These are phyloP conservation scores for Coffea humblotiana DNA, from an alignment of 305 asterid genomes.

Conservation along the genomic window DNA sequence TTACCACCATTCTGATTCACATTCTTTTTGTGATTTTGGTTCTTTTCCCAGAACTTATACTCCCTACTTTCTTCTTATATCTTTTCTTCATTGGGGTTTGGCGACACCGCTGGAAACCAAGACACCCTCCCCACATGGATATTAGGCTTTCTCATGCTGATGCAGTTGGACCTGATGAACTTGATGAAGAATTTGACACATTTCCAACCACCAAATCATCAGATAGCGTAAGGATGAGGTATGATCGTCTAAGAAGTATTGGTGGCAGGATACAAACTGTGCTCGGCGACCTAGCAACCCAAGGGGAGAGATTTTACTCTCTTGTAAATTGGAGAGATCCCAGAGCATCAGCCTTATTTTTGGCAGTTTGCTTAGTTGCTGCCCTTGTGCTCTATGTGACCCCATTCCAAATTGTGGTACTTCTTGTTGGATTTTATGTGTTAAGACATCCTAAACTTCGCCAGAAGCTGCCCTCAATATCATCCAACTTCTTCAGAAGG, in stretches of 20 bases:
- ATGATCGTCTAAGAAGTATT: constrained; percentile 70
- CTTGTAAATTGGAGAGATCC: constrained; percentile 81
- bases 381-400: constrained; percentile 63
- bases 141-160: constrained; percentile 66
- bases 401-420: constrained; percentile 52
- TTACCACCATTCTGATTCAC: constrained; percentile 73
- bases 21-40: constrained; percentile 52
- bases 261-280: constrained; percentile 75
- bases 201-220: constrained; percentile 58
- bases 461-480: constrained; percentile 47
- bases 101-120: constrained; percentile 71
- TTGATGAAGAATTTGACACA: constrained; percentile 76
- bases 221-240: constrained; percentile 62
- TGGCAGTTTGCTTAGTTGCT: constrained; percentile 48
- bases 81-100: constrained; percentile 66
- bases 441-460: constrained; percentile 78
- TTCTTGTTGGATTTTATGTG: constrained; percentile 49
- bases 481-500: constrained; percentile 75
- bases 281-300: constrained; percentile 76
- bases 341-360: constrained; percentile 71
- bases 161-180: constrained; percentile 48
- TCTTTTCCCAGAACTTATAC: constrained; percentile 55
- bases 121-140: constrained; percentile 87
- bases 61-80: constrained; percentile 71
- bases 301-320: constrained; percentile 67